These are phyloP conservation scores for Haplosporangium gracile DNA, from an alignment of 192 early-diverging fungal species.

Conservation along the genomic window DNA sequence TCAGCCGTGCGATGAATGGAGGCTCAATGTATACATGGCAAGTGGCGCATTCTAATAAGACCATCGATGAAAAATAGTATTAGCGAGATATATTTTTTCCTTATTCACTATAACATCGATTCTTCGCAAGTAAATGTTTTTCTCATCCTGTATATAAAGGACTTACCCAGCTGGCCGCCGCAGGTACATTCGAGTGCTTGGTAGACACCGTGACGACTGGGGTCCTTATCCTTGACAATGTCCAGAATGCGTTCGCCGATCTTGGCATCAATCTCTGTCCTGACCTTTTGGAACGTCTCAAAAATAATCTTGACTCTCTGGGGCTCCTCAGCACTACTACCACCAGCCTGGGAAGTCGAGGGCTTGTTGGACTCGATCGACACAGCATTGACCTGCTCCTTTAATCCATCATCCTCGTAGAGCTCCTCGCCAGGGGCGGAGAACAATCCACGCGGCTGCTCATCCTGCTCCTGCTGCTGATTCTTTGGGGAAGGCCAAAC, in stretches of 20 bases:
- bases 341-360: neutral
- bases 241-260: conserved; percentile 56
- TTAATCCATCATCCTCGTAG: conserved; percentile 47
- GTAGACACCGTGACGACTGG: conserved; percentile 64
- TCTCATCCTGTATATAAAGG: neutral
- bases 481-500: neutral
- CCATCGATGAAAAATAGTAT: neutral
- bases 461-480: neutral
- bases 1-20: conserved; percentile 52
- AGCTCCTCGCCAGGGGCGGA: conserved; percentile 45
- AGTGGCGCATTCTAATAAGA: conserved; percentile 67
- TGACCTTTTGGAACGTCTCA: conserved; percentile 54
- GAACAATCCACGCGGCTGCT: conserved; percentile 21
- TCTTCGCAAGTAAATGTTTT: neutral
- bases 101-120: neutral
- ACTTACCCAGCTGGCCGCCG: conserved; percentile 63
- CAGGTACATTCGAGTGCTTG: conserved; percentile 63
- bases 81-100: neutral
- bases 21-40: conserved; percentile 71
- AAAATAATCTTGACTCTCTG: conserved; percentile 55
- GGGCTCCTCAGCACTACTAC: neutral
- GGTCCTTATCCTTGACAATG: conserved; percentile 62
- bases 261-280: conserved; percentile 60
- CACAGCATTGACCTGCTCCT: conserved; percentile 33
- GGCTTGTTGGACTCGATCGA: conserved; percentile 30